Percentiles rank a stretch among this genome's conserved stretches.
These are phyloP conservation scores for Betula pendula DNA, from an alignment of 306 rosid genomes.

Conservation along the genomic window DNA sequence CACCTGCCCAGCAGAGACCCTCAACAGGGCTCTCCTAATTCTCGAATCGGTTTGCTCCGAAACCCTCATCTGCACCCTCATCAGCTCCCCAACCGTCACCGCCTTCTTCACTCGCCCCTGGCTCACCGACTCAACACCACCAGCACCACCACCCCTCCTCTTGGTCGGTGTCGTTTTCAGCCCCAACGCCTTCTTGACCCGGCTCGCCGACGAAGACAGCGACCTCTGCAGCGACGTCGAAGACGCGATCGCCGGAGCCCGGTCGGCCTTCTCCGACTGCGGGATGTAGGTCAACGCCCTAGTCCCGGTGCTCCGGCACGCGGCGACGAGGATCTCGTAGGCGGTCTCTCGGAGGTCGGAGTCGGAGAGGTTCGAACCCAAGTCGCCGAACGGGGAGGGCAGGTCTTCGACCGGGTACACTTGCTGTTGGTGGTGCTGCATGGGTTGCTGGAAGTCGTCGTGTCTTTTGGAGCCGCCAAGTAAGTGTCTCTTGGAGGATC, in stretches of 20 bases:
- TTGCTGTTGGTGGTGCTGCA: constrained; percentile 40
- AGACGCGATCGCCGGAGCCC: constrained; percentile 31
- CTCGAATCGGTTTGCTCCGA: constrained; percentile 83
- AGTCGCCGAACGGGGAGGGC: constrained; percentile 64
- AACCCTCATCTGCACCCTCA: constrained; percentile 82
- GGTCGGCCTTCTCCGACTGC: constrained; percentile 67
- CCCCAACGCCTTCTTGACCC: constrained; percentile 85
- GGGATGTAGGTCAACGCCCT: constrained; percentile 79
- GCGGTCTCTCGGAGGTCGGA: constrained; percentile 90
- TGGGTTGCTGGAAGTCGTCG: constrained; percentile 33
- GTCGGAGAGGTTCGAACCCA: constrained; percentile 40
- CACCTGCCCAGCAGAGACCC: constrained; percentile 94
- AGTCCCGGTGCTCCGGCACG: constrained; percentile 77
- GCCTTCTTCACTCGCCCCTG: constrained; percentile 46
- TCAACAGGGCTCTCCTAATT: constrained; percentile 71
- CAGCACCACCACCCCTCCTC: constrained; percentile 21
- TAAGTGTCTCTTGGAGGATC: constrained; percentile 43
- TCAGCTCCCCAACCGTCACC: constrained; percentile 74
- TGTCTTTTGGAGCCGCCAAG: constrained; percentile 42
- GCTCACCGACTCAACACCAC: constrained; percentile 31
- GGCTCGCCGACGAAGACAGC: constrained; percentile 76
- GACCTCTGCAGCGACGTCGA: constrained; percentile 70
- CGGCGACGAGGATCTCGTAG: constrained; percentile 80
- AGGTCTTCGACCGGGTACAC: constrained; percentile 51
- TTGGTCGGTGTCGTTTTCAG: constrained; percentile 58